Conservation (phyloP, 176 grass and related monocot species). For the Oryza glumipatula region DNA sequence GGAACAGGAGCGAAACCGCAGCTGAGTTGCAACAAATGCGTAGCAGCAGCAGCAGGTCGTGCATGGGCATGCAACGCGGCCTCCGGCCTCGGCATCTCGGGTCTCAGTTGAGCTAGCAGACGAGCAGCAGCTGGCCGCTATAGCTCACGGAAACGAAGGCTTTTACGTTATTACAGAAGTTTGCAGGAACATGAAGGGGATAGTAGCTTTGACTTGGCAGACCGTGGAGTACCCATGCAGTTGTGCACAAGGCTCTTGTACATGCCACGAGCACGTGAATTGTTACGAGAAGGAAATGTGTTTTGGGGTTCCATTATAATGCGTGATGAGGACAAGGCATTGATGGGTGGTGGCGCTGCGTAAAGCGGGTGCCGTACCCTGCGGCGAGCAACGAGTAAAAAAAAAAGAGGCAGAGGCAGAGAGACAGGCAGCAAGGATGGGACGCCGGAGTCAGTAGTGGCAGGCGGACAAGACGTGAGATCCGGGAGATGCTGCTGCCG, state of each 20-base stretch:
- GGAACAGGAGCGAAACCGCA: background rate
- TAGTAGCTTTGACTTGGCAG: slow-evolving; percentile 10
- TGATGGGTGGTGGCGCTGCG: background rate
- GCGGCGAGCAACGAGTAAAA: background rate
- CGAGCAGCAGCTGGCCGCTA: background rate
- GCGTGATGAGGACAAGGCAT: background rate
- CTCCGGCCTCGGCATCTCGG: background rate
- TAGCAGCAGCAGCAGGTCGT: background rate
- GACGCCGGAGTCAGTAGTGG: slow-evolving; percentile 13
- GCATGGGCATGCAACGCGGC: background rate
- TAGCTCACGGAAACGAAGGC: background rate
- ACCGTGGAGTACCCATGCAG: background rate
- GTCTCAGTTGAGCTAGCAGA: background rate
- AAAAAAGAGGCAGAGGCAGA: too few relatives aligned
- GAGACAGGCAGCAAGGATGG: slow-evolving; percentile 16
- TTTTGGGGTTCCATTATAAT: background rate
- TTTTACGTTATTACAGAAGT: background rate
- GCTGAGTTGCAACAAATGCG: slow-evolving; percentile 3
- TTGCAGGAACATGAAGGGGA: background rate
- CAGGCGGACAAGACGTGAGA: slow-evolving; percentile 44
- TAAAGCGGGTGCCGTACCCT: background rate
- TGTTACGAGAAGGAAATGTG: background rate
- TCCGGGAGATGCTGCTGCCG: slow-evolving; percentile 30
- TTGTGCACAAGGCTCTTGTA: background rate
- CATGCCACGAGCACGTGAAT: background rate